Evolutionary conservation across 2,329 filamentous ascomycete species (phyloP), one percentile per base, ranked within the genome.

Genomic region (Trichoderma citrinoviride): DNA sequence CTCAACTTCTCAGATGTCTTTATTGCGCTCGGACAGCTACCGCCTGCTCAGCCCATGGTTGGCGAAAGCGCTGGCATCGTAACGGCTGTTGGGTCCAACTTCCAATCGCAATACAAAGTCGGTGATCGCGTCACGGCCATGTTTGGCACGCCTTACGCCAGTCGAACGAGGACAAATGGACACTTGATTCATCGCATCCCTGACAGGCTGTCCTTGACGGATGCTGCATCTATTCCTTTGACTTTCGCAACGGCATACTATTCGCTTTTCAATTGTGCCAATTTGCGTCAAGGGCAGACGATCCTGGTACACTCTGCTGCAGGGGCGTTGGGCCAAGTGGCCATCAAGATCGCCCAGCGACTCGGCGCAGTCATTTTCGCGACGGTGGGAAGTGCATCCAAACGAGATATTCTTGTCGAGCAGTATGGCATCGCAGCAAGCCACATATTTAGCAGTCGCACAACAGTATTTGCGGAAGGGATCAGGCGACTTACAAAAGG

Each of bases 1-100:
- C 68, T 77, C 56, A 76, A 77, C 66, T 77, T 78, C 68, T 75
- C 75, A 47, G 76, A 78, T 46, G 72, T 78, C 4, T 70, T 77
- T 2, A 72, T 78, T 21, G 73, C 75, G 2, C 65, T 76, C 17
- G 77, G 77, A 3, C 72, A 76, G 54, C 67, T 77, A 5, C 68
- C 71, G 0, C 70, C 71, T 1, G 66, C 71, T 8, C 69, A 67
- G 1, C 62, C 67, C 14, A 73, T 79, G 68, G 73, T 72, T 3
- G 71, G 72, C 6, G 77, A 78, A 57, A 73, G 72, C 27, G 69
- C 74, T 4, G 78, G 77, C 4, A 63, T 74, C 6, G 68, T 77
- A 3, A 67, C 70, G 1, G 68, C 70, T 10, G 73, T 78, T 3
- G 77, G 75, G 2, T 53, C 60, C 8, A 70, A 70, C 15, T 71